These are phyloP conservation scores for Pholiota adiposa DNA, from an alignment of 1,284 basidiomycete species.

Conservation along the genomic window DNA sequence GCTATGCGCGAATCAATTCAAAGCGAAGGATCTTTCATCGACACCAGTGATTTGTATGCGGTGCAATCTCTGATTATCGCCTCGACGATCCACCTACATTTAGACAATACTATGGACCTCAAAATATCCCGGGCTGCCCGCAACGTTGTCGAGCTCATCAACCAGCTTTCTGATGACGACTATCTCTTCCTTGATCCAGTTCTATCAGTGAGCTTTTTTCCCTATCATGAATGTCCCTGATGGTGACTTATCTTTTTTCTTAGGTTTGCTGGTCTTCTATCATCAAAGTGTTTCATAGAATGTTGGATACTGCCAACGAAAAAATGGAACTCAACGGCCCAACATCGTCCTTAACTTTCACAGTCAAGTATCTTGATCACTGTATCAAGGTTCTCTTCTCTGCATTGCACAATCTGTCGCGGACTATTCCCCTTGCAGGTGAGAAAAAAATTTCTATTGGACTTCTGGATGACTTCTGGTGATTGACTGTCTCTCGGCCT, in stretches of 20 bases:
- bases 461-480: not conserved
- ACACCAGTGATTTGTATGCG: slow-evolving; percentile 47
- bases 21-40: slow-evolving; percentile 35
- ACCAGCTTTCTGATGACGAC: slow-evolving; percentile 50
- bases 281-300: slow-evolving; percentile 21
- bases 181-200: slow-evolving; percentile 57
- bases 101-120: slow-evolving; percentile 24
- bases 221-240: not conserved
- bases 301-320: slow-evolving; percentile 20
- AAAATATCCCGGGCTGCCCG: slow-evolving; percentile 42
- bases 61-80: slow-evolving; percentile 56
- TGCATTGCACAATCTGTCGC: slow-evolving; percentile 21
- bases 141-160: slow-evolving; percentile 47
- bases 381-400: slow-evolving; percentile 20
- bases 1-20: slow-evolving; percentile 35
- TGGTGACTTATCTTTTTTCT: not conserved
- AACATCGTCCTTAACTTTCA: slow-evolving; percentile 16
- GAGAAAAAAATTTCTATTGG: not conserved
- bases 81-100: slow-evolving; percentile 51
- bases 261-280: slow-evolving; percentile 27
- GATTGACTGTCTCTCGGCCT: not conserved
- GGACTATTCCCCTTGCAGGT: slow-evolving; percentile 23
- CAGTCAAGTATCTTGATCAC: slow-evolving; percentile 22
- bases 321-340: slow-evolving; percentile 12
- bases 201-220: slow-evolving; percentile 43